Evolutionary conservation across 306 rosid species (phyloP).

Genomic region (Geum urbanum): DNA sequence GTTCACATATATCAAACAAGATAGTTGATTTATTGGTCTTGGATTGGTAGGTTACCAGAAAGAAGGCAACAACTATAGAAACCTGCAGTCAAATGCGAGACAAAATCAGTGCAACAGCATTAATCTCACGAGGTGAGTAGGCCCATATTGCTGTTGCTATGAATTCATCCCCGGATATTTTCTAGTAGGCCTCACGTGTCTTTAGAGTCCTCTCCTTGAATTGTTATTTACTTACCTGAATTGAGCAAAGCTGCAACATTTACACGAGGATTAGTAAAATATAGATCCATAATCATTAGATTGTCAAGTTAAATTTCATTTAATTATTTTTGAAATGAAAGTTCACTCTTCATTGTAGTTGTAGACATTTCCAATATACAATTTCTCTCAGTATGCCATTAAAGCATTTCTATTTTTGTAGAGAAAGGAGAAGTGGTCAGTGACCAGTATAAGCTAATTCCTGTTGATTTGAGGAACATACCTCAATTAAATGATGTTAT

Average conservation of each 20-base stretch:
- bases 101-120: slow-evolving; percentile 62
- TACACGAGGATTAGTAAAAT: not conserved
- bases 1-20: slow-evolving; percentile 6
- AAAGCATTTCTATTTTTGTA: slow-evolving; percentile 35
- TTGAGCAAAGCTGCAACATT: not conserved
- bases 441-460: slow-evolving; percentile 81
- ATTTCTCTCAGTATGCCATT: not conserved
- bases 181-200: not conserved
- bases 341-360: not conserved
- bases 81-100: slow-evolving; percentile 57
- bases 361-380: not conserved
- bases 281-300: not conserved
- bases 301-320: not conserved
- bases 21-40: slow-evolving; percentile 16
- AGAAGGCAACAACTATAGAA: slow-evolving; percentile 80
- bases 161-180: not conserved
- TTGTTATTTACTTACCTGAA: not conserved
- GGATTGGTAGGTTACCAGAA: slow-evolving; percentile 66
- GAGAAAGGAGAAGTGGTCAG: slow-evolving; percentile 88
- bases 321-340: not conserved
- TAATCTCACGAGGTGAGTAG: slow-evolving; percentile 59
- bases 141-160: slow-evolving; percentile 6
- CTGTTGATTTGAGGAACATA: slow-evolving; percentile 70
- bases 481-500: slow-evolving; percentile 54
- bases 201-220: not conserved